A percentile compares a stretch with the other conserved stretches of the same genome.
Conservation (phyloP, 169 alveolate species). For the Cryptosporidium tyzzeri region DNA sequence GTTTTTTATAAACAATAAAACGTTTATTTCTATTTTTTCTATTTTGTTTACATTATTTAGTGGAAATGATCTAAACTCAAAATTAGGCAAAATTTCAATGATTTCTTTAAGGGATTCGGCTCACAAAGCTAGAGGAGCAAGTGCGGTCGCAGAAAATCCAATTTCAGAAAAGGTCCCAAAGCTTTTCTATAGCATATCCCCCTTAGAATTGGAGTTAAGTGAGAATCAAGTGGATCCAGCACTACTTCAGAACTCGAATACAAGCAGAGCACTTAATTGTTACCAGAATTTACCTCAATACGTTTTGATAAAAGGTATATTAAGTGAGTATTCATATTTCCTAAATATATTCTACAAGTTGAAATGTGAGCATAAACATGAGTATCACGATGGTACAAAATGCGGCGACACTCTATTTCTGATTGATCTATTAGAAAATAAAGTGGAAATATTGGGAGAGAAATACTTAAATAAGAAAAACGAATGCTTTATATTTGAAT, state of each 20-base stretch:
- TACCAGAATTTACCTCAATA: constrained; percentile 36
- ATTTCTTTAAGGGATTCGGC: constrained; percentile 8
- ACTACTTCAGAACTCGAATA: constrained; percentile 11
- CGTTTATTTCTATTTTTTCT: background rate
- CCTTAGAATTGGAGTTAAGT: constrained; percentile 11
- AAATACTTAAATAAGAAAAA: constrained; percentile 13
- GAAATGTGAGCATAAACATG: constrained; percentile 43
- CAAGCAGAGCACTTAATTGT: constrained; percentile 60
- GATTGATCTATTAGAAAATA: constrained; percentile 35
- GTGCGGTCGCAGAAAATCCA: background rate
- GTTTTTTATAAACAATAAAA: background rate
- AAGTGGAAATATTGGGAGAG: constrained; percentile 24
- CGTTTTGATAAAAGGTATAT: constrained; percentile 16
- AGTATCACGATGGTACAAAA: constrained; percentile 54
- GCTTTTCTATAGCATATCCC: constrained; percentile 8
- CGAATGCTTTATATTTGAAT: constrained; percentile 33
- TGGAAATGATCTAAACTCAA: background rate
- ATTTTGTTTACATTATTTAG: background rate
- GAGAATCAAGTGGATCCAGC: background rate
- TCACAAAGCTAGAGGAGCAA: background rate
- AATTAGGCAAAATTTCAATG: background rate
- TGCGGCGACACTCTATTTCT: constrained; percentile 46
- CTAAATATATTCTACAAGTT: constrained; percentile 2
- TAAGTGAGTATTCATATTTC: constrained; percentile 45
- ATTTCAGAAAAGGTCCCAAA: constrained; percentile 22